Evolutionary conservation across 768 basidiomycete species (phyloP).

Genomic region (Harrya chromipes): DNA sequence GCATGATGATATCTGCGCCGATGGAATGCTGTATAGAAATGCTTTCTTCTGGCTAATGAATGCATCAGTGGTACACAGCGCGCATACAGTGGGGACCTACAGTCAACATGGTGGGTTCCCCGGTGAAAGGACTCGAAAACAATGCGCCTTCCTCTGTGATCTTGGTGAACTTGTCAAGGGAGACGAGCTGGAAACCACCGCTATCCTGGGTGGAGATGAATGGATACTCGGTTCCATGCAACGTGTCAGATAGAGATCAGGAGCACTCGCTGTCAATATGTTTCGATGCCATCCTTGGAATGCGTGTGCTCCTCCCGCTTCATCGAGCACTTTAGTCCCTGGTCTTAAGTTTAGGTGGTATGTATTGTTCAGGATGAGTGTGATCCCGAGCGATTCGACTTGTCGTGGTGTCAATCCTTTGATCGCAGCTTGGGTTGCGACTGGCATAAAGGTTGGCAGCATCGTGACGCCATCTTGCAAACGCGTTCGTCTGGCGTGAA

Average conservation of each 20-base stretch:
- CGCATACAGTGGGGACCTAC: constrained; percentile 38
- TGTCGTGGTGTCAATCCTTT: constrained; percentile 88
- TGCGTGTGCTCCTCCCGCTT: constrained; percentile 81
- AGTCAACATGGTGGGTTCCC: constrained; percentile 85
- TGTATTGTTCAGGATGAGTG: constrained; percentile 85
- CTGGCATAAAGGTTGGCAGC: constrained; percentile 92
- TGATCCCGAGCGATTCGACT: constrained; percentile 76
- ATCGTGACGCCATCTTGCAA: constrained; percentile 71
- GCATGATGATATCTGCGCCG: constrained; percentile 94
- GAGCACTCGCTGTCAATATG: constrained; percentile 65
- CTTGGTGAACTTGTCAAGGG: constrained; percentile 76
- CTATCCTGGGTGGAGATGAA: constrained; percentile 55
- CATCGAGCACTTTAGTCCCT: constrained; percentile 66
- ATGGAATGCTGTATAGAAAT: constrained; percentile 89
- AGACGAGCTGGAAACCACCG: constrained; percentile 87
- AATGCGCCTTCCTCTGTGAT: constrained; percentile 89
- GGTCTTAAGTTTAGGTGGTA: constrained; percentile 89
- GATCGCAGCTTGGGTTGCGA: constrained; percentile 89
- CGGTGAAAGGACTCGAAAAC: constrained; percentile 82
- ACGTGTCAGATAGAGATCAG: neutral
- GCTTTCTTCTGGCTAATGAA: constrained; percentile 78
- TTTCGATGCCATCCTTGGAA: constrained; percentile 90
- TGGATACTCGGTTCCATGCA: neutral
- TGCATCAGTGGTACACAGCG: neutral
- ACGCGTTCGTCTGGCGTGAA: neutral